Evolutionary conservation across 108 stramenopile species (phyloP).

Genomic region (Asterionellopsis glacialis): DNA sequence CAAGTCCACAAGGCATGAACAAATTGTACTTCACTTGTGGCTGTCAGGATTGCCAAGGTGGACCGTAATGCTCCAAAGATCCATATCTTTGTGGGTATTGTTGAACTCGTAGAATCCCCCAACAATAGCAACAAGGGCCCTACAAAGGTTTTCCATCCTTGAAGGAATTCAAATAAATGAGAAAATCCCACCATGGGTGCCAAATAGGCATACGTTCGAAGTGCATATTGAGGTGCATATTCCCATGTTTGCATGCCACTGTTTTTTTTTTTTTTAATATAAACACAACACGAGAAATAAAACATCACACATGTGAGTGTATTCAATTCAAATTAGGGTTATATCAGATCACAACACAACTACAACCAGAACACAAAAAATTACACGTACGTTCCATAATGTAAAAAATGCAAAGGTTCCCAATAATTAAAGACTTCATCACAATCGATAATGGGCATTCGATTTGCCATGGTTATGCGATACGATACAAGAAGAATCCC

Average conservation of each 20-base stretch:
- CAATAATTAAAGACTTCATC: conserved; percentile 99
- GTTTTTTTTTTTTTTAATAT: no score
- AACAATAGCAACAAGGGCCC: conserved; percentile 5
- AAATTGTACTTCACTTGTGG: conserved; percentile 28
- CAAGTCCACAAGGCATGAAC: conserved; percentile 14
- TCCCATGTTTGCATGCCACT: conserved; percentile 89
- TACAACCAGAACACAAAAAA: no score
- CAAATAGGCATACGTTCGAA: conserved; percentile 93
- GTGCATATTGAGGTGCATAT: conserved; percentile 87
- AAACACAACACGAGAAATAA: no score
- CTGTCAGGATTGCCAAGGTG: conserved; percentile 8
- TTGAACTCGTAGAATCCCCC: background rate
- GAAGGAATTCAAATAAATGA: background rate
- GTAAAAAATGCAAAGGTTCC: conserved; percentile 93
- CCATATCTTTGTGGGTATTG: conserved; percentile 1
- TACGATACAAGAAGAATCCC: conserved; percentile 40
- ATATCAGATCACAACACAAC: no score
- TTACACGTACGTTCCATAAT: conserved; percentile 41
- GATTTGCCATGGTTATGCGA: conserved; percentile 64
- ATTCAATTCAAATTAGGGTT: no score
- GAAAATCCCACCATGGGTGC: conserved; percentile 37
- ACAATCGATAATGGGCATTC: conserved; percentile 89
- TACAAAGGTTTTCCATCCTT: conserved; percentile 6
- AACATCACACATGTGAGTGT: no score
- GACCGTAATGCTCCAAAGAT: conserved; percentile 35